Conservation (phyloP, 768 basidiomycete species). For the Suillus lakei region DNA sequence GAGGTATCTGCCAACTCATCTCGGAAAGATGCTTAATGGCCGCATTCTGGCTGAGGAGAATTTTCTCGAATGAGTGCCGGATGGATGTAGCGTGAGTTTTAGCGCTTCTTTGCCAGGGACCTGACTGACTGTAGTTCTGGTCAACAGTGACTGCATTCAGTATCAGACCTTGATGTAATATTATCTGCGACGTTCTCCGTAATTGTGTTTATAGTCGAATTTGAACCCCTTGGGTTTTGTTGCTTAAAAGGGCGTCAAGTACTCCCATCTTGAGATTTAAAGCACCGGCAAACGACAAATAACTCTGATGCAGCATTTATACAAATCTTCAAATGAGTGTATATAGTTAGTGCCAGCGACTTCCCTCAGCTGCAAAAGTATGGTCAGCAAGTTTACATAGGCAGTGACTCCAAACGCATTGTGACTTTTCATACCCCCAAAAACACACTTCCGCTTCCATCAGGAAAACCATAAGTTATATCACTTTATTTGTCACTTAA, state of each 20-base stretch:
- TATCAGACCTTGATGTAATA: background rate
- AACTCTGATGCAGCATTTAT: slow-evolving; percentile 31
- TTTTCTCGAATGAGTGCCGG: slow-evolving; percentile 15
- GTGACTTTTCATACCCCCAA: too few species aligned
- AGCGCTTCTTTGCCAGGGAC: background rate
- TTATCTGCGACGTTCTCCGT: background rate
- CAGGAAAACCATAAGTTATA: too few species aligned
- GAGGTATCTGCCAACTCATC: slow-evolving; percentile 41
- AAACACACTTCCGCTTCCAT: too few species aligned
- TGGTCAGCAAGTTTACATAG: slow-evolving; percentile 9
- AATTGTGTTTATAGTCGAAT: background rate
- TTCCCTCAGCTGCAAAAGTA: slow-evolving; percentile 76
- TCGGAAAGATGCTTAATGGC: slow-evolving; percentile 44
- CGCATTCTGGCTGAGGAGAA: slow-evolving; percentile 29
- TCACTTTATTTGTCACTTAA: too few species aligned
- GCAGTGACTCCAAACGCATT: too few species aligned
- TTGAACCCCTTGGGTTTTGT: background rate
- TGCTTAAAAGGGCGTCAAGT: background rate
- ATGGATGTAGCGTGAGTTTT: background rate
- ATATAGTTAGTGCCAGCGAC: slow-evolving; percentile 94
- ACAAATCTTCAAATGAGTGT: slow-evolving; percentile 62
- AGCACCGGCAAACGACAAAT: background rate
- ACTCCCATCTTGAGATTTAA: background rate
- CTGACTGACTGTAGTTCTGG: background rate
- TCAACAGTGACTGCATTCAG: background rate